Evolutionary conservation across 2,329 filamentous ascomycete species (phyloP), one percentile per base, ranked within the genome.

Genomic region (Fusarium piperis): DNA sequence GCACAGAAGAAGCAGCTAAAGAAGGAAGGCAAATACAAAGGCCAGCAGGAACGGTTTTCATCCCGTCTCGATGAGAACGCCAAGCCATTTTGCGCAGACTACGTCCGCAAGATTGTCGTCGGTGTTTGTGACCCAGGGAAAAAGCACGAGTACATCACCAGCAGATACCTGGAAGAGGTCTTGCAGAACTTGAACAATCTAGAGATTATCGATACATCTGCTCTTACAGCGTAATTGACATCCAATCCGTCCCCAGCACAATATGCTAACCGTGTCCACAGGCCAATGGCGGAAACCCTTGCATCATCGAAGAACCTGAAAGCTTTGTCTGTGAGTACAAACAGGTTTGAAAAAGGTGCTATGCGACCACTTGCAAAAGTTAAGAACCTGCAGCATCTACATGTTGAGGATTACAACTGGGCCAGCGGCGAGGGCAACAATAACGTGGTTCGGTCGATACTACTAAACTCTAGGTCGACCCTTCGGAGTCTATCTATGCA

Each of bases 111-210:
- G 20, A 46, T 73, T 1, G 30, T 65, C 0, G 16, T 76, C 6
- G 57, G 59, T 2, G 58, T 52, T 7, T 16, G 44, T 1, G 58
- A 64, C 26, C 71, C 67, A 1, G 69, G 64, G 0, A 26, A 16
- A 16, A 74, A 71, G 4, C 71, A 75, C 11, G 13, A 26, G 20
- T 53, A 36, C 6, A 70, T 75, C 9, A 53, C 71, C 10, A 10
- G 64, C 3, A 60, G 68, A 48, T 76, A 76, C 11, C 3, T 68
- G 1, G 71, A 76, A 15, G 74, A 75, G 44, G 58, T 63, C 0
- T 33, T 76, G 2, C 62, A 67, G 2, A 72, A 64, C 2, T 20
- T 70, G 16, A 7, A 28, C 1, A 73, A 72, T 30, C 48, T 76
- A 3, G 71, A 75, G 11, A 38, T 74, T 39, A 30, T 76, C 1